Conservation (phyloP, 2,329 filamentous ascomycete genomes). For the Didymella glomerata region DNA sequence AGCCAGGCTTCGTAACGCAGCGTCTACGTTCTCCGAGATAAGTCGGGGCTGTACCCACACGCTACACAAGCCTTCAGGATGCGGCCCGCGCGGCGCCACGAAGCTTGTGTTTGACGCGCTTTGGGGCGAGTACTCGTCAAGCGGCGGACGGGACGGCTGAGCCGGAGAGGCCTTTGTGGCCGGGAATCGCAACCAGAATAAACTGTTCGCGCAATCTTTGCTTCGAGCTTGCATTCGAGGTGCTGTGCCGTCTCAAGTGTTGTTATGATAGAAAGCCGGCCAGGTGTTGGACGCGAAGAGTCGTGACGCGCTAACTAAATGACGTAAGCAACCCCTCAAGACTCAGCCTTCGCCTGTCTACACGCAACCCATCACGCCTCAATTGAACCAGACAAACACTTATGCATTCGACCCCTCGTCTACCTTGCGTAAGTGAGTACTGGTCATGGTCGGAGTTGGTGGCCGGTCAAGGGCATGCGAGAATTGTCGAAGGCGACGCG, state of each 20-base stretch:
- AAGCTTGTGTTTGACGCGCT: constrained; percentile 10
- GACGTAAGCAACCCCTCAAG: neutral
- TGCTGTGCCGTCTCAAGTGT: neutral
- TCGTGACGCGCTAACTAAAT: neutral
- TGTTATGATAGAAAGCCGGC: neutral
- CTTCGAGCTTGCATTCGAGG: neutral
- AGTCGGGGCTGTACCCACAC: neutral
- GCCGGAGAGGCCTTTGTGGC: neutral
- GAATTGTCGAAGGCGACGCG: neutral
- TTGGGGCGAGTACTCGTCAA: neutral
- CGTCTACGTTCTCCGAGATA: constrained; percentile 8
- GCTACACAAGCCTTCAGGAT: constrained; percentile 1
- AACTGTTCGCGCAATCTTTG: neutral
- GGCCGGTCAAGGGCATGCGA: neutral
- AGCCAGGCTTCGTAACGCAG: neutral
- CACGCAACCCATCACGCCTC: neutral
- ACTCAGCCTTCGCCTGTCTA: neutral
- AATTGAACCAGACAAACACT: neutral
- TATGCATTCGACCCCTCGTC: neutral
- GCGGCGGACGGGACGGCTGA: neutral
- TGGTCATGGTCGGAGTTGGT: neutral
- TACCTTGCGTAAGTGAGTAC: neutral
- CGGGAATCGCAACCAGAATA: too few species aligned
- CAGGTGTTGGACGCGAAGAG: neutral
- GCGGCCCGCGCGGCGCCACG: constrained; percentile 16